phyloP scores from a whole-genome alignment of 176 grass and related monocot species.

The Otatea glauca region DNA sequence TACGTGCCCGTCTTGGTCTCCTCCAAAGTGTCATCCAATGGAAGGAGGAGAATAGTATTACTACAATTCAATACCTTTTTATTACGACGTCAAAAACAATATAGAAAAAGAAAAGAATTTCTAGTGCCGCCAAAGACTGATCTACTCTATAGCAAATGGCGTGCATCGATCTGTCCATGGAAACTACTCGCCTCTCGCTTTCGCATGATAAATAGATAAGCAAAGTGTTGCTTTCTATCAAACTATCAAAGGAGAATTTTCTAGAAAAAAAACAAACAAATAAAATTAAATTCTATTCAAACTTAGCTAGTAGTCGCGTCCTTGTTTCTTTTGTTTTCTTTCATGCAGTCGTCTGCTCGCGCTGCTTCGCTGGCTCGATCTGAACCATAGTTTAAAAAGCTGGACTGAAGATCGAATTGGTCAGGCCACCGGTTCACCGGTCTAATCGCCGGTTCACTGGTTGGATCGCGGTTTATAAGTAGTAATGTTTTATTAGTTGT shows the following conservation, averaged over 20 bases:
- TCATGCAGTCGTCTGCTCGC: not conserved
- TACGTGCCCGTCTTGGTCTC: not conserved
- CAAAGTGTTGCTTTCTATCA: not conserved
- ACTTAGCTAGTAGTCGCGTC: constrained; percentile 1
- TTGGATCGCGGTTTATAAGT: no score
- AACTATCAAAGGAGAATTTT: not conserved
- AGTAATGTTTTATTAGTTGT: no score
- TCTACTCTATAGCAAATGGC: not conserved
- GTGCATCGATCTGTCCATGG: not conserved
- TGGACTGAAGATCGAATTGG: no score
- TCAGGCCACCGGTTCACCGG: no score
- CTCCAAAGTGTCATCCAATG: not conserved
- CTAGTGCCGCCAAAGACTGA: not conserved
- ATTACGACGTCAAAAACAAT: not conserved
- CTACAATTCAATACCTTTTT: not conserved
- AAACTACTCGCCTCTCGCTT: constrained; percentile 15
- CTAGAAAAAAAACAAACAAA: not conserved
- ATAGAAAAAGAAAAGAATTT: not conserved
- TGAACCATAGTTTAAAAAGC: no score
- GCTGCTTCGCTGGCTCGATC: not conserved
- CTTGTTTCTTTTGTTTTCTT: not conserved
- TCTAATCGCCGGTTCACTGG: no score
- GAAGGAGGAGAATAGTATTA: not conserved
- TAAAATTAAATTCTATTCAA: not conserved
- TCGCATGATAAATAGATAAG: not conserved